Base-by-base conservation (phyloP, 805 yeast genomes). In the Saccharomycopsis fodiens region DNA sequence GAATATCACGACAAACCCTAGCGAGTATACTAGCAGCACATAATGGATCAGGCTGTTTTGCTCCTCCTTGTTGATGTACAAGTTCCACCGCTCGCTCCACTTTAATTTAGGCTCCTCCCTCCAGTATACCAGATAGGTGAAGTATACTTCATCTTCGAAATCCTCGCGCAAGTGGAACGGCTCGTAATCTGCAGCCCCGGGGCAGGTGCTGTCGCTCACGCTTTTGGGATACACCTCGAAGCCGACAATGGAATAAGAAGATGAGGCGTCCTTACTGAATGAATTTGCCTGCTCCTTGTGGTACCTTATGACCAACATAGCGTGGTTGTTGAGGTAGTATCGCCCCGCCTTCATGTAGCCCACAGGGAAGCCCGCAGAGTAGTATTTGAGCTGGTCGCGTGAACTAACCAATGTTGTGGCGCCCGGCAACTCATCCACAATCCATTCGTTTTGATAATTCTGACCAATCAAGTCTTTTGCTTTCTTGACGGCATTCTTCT, bases 161-260 rank as follows among this genome's bases (percentile, higher is more conserved):
- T 29, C 35, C 15, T 49, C 54, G 17, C 71, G 63, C 5, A 86
- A 57, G 34, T 78, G 76, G 53, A 71, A 77, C 51, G 79, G 77
- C 31, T 74, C 66, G 59, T 69, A 82, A 7, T 31, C 25, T 6
- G 80, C 69, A 3, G 83, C 79, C 10, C 88, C 89, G 1, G 95
- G 94, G 60, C 96, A 87, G 42, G 70, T 59, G 8, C 27, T 39
- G 72, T 78, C 65, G 36, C 72, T 66, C 10, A 84, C 89, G 44
- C 93, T 82, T 59, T 78, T 81, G 8, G 96, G 96, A 58, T 87
- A 87, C 12, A 86, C 85, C 63, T 87, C 96, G 55, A 88, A 84
- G 0, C 95, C 96, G 16, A 87, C 95, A 54, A 87, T 85, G 2
- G 85, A 70, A 52, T 72, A 68, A 41, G 64, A 61, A n/a, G n/a